Evolutionary conservation across 1,284 basidiomycete species (phyloP), one percentile per base, ranked within the genome.

Genomic region (Puccinia hordei): DNA sequence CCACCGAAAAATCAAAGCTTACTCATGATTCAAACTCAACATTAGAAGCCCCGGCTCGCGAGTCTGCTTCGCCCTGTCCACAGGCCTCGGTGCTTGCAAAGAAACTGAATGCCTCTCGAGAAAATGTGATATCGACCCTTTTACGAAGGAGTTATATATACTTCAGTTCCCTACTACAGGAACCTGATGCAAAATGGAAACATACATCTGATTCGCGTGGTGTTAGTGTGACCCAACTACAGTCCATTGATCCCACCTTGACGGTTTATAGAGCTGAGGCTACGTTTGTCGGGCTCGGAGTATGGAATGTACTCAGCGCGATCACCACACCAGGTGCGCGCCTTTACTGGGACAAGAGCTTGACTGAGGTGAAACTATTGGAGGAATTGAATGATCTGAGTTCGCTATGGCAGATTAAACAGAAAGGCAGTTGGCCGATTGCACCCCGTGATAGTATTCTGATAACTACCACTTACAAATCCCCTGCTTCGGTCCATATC

Each of bases 131-230:
- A 59, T 86, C 93, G 13, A 90, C 92, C 19, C 88, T 95, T 81
- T 92, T 98, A 41, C 90, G 92, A 84, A 89, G 96, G 81, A 97
- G 94, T 85, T 99, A 99, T 85, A 98, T 98, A 81, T 96, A 99
- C 86, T 99, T 99, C 85, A 96, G 95, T 0, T 97, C 95, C 0
- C 88, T 99, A 27, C 87, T 99, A 57, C 97, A 99, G 86, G 97
- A 99, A 85, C 97, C 97, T 0, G 95, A 98, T 85, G 94, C 94
- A 1, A 99, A 99, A 86, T 99, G 97, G 97, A 92, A 90, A 85
- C 86, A 71, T 84, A 57, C 73, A 22, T 51, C 57, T 27, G 78
- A 80, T 73, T 80, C 79, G 12, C 68, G 78, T 38, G 78, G 78
- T 24, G 78, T 80, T 33, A 85, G 89, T 91, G 84, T 86, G 35